Evolutionary conservation across 371 early-diverging fungal genomes (phyloP), one percentile per base, ranked within the genome.

Genomic region (Apophysomyces variabilis): DNA sequence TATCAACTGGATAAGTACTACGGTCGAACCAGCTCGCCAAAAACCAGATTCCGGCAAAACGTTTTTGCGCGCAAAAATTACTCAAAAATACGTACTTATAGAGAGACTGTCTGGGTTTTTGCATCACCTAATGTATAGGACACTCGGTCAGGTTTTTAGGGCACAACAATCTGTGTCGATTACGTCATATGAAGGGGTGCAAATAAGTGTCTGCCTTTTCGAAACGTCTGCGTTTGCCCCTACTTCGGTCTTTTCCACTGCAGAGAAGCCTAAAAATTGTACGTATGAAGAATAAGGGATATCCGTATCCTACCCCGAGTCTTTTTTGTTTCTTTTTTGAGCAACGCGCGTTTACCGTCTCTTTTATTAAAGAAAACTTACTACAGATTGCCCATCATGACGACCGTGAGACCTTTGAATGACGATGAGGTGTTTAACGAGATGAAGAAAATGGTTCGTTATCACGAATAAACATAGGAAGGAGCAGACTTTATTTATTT

Each of bases 361-460:
- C 0, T 26, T n/a, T 50, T 21, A 21, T 35, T 50, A 50, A 50
- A n/a, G 35, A 21, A 7, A 18, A 5, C 11, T 1, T 18, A 50
- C 4, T 18, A 26, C 21, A 50, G 54, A 50, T 50, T 50, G 54
- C 54, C 38, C 60, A 71, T 16, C 56, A 82, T 82, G 82, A 74
- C 82, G 57, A 70, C 77, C 60, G 74, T 76, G 60, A 74, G 82
- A 77, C 76, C 95, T 60, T 86, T 97, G 72, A 93, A 94, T 83
- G 98, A 97, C 76, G 90, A 92, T 66, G 96, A 96, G 87, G 98
- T 96, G 66, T 77, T 79, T 76, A 85, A 82, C 65, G 93, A 94
- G 85, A 93, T 94, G 93, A 88, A 85, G 69, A 93, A 93, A 83
- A 93, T 93, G 96, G 96, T 87, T 76, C 35, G 59, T 21, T 26